These are phyloP conservation scores for Letharia columbiana DNA, from an alignment of 495 filamentous ascomycete genomes.

Conservation along the genomic window DNA sequence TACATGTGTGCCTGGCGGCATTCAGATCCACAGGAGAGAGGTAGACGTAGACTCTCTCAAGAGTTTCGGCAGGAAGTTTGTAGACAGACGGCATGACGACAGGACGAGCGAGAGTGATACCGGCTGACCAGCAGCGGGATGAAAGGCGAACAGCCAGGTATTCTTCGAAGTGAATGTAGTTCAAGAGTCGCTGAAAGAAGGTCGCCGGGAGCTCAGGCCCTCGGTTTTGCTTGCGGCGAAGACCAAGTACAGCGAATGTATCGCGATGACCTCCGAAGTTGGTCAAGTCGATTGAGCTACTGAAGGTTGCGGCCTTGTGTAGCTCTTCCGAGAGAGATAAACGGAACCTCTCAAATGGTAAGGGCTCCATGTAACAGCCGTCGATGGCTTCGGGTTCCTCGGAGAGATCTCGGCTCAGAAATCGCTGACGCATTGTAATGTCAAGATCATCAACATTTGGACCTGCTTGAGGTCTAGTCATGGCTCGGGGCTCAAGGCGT, in stretches of 20 bases:
- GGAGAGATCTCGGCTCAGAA: slow-evolving; percentile 16
- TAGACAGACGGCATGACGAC: slow-evolving; percentile 29
- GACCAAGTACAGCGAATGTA: slow-evolving; percentile 21
- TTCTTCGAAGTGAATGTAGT: slow-evolving; percentile 23
- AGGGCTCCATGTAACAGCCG: slow-evolving; percentile 7
- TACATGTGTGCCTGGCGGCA: slow-evolving; percentile 56
- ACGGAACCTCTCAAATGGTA: slow-evolving; percentile 16
- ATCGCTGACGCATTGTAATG: neutral
- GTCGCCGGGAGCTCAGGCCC: slow-evolving; percentile 12
- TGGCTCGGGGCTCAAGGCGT: neutral
- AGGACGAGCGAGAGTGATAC: slow-evolving; percentile 18
- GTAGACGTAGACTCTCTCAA: slow-evolving; percentile 50
- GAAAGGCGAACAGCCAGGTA: slow-evolving; percentile 28
- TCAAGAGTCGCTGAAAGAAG: slow-evolving; percentile 19
- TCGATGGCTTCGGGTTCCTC: slow-evolving; percentile 5
- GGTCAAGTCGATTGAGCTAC: slow-evolving; percentile 16
- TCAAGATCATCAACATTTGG: slow-evolving; percentile 5
- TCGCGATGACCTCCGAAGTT: slow-evolving; percentile 22
- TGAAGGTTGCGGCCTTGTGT: slow-evolving; percentile 7
- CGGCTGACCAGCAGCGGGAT: slow-evolving; percentile 29
- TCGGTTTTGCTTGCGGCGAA: slow-evolving; percentile 8
- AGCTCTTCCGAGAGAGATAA: slow-evolving; percentile 22
- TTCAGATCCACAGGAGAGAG: slow-evolving; percentile 56
- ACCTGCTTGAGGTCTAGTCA: slow-evolving; percentile 1
- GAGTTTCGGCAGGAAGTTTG: slow-evolving; percentile 50